Conservation (phyloP, 2,329 filamentous ascomycete genomes). For the Fusarium circinatum region DNA sequence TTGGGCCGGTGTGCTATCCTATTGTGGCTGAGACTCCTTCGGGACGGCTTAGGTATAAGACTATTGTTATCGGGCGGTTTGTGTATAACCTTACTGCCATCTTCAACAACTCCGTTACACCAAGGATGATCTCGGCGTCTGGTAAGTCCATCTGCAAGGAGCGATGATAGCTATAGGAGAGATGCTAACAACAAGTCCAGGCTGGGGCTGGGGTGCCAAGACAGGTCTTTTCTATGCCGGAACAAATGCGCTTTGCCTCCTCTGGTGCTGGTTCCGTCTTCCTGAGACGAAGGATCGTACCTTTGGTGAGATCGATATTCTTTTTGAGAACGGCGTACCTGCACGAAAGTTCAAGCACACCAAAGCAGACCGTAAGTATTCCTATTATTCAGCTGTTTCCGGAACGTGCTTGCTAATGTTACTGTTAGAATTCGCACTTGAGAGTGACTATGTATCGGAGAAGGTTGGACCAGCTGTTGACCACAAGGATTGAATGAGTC, state of each 20-base stretch:
- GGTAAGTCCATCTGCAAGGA: background rate
- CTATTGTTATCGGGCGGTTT: conserved; percentile 56
- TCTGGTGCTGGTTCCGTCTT: conserved; percentile 48
- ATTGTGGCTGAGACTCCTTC: conserved; percentile 55
- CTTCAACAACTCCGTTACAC: conserved; percentile 51
- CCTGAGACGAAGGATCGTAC: conserved; percentile 46
- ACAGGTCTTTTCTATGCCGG: conserved; percentile 50
- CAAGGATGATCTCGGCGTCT: conserved; percentile 43
- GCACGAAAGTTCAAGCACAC: conserved; percentile 45
- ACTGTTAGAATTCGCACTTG: background rate
- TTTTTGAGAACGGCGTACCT: conserved; percentile 38
- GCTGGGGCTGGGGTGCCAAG: conserved; percentile 50
- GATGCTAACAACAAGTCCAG: fast-evolving
- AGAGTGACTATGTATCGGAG: background rate
- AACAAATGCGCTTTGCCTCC: conserved; percentile 49
- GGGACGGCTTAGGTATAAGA: conserved; percentile 56
- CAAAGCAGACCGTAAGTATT: conserved; percentile 38
- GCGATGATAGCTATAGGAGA: fast-evolving
- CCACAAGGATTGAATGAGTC: background rate
- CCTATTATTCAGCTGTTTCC: fast-evolving
- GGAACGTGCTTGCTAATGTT: fast-evolving
- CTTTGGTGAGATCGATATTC: conserved; percentile 44
- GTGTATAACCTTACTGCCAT: conserved; percentile 56
- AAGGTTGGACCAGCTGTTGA: background rate
- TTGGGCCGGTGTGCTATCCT: conserved; percentile 51